A percentile compares a stretch with the other conserved stretches of the same genome.
phyloP scores from a whole-genome alignment of 169 alveolate species.

The Eimeria praecox region DNA sequence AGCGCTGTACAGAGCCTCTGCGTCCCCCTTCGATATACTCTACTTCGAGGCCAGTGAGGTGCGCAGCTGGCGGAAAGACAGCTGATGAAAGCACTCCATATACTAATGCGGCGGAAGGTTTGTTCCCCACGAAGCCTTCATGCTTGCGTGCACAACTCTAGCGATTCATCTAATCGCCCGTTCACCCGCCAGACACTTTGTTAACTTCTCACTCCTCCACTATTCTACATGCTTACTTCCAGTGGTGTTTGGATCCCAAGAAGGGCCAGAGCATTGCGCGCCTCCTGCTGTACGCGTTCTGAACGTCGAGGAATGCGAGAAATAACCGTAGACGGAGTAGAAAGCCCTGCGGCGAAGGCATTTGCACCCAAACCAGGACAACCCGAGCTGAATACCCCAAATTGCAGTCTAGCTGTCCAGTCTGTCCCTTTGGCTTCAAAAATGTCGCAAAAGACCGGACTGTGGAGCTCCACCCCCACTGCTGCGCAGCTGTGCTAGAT shows the following conservation, averaged over 20 bases:
- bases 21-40: background rate
- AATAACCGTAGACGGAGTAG: slow-evolving; percentile 61
- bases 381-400: background rate
- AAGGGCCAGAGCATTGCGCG: slow-evolving; percentile 71
- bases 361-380: background rate
- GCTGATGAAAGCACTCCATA: background rate
- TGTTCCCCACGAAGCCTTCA: background rate
- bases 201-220: background rate
- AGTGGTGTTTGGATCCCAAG: slow-evolving; percentile 63
- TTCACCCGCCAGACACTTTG: background rate
- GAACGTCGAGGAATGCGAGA: slow-evolving; percentile 71
- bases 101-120: background rate
- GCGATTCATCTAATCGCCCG: background rate
- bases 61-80: background rate
- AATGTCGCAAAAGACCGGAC: background rate
- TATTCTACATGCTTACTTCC: slow-evolving; percentile 32
- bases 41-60: background rate
- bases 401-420: background rate
- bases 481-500: background rate
- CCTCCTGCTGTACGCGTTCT: slow-evolving; percentile 77
- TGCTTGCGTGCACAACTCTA: background rate
- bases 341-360: slow-evolving; percentile 44
- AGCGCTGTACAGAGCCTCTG: background rate
- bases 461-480: background rate
- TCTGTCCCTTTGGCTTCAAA: background rate